Conservation (phyloP, 352 stramenopile species). For the Phytophthora fragariae region DNA sequence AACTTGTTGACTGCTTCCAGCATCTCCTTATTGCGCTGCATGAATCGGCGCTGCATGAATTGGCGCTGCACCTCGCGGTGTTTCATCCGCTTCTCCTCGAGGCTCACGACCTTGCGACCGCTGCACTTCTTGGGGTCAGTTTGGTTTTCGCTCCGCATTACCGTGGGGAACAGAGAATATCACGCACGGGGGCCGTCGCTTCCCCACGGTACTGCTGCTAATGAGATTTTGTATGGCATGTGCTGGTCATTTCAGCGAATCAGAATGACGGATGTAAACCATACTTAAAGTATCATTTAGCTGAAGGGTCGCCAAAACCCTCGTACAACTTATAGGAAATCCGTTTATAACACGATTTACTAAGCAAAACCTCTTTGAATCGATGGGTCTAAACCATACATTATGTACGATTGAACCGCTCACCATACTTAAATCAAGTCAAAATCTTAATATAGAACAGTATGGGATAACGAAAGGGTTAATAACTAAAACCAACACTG, state of each 20-base stretch:
- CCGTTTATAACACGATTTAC: neutral
- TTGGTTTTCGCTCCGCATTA: too few species aligned
- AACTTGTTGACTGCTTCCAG: too few species aligned
- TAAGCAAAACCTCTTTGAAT: neutral
- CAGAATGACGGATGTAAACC: neutral
- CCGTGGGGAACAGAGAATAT: too few species aligned
- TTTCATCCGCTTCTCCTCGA: conserved; percentile 56
- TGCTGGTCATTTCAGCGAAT: neutral
- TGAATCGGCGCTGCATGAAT: conserved; percentile 65
- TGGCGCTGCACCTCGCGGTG: conserved; percentile 59
- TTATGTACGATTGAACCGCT: neutral
- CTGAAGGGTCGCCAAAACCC: too few species aligned
- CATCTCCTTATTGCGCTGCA: conserved; percentile 60
- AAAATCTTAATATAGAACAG: neutral
- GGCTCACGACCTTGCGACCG: conserved; percentile 33
- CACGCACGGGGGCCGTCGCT: too few species aligned
- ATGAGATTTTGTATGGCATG: neutral
- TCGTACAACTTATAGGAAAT: neutral
- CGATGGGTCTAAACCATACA: neutral
- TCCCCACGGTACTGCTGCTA: neutral
- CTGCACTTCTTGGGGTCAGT: neutral
- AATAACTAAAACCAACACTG: too few species aligned
- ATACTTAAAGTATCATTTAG: neutral
- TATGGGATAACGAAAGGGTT: conserved; percentile 1
- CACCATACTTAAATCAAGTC: neutral